phyloP scores from a whole-genome alignment of 257 asterid species.

The Linaria vulgaris region DNA sequence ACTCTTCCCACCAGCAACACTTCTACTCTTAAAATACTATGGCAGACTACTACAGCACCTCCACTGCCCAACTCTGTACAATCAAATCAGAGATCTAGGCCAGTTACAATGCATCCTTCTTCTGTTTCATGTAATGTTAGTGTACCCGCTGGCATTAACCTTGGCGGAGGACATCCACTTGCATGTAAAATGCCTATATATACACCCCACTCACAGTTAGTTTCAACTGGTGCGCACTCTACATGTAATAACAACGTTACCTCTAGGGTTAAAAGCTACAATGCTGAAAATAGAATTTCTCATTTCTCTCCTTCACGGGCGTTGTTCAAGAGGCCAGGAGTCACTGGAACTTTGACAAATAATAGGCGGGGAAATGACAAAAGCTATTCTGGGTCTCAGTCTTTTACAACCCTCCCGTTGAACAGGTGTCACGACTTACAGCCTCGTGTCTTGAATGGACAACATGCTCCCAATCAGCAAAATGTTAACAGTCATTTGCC shows the following conservation, averaged over 20 bases:
- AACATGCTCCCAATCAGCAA: constrained; percentile 27
- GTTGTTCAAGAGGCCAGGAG: constrained; percentile 36
- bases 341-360: constrained; percentile 26
- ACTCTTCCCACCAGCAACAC: constrained; percentile 22
- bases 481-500: constrained; percentile 6
- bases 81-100: constrained; percentile 28
- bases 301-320: constrained; percentile 29
- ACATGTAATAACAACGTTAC: constrained; percentile 21
- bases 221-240: constrained; percentile 28
- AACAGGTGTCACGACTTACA: constrained; percentile 28
- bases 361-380: constrained; percentile 20
- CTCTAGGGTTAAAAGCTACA: constrained; percentile 31
- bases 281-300: constrained; percentile 31
- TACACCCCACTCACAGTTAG: constrained; percentile 26
- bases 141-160: constrained; percentile 26
- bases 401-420: constrained; percentile 25
- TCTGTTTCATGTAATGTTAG: constrained; percentile 31
- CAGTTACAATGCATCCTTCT: constrained; percentile 33
- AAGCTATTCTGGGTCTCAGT: constrained; percentile 21
- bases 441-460: constrained; percentile 24
- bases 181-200: constrained; percentile 29
- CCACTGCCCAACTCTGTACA: constrained; percentile 26
- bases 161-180: constrained; percentile 28
- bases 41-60: constrained; percentile 28
- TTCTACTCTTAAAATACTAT: constrained; percentile 17